Evolutionary conservation across 179 eudicot species (phyloP), one percentile per base, ranked within the genome.

Genomic region (Beta corolliflora): DNA sequence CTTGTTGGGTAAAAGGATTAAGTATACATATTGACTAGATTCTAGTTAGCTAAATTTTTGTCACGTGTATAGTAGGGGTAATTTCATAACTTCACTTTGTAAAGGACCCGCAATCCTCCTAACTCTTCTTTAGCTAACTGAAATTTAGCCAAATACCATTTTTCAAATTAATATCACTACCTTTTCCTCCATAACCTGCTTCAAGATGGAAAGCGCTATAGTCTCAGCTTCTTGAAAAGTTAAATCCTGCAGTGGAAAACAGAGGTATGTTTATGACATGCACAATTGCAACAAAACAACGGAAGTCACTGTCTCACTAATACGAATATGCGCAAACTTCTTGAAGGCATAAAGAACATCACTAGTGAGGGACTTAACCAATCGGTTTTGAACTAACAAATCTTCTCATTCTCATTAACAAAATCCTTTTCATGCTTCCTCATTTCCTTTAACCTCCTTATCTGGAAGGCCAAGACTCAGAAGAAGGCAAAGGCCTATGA

Each of bases 181-280:
- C 94, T 95, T 95, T 81, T 95, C 97, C 83, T 95, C 99, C 99
- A 95, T 95, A 63, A 95, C 99, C 82, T 95, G 99, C 89, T 95
- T 95, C 87, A 94, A 84, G 81, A 95, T 91, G 78, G 99, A 92
- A 77, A 95, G 98, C 36, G 99, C 99, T 52, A 92, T 87, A n/a
- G 92, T 94, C 84, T 95, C 99, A 61, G 99, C 99, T 90, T 95
- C 99, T 72, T 81, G 81, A 8, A 96, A 92, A 19, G 96, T 88
- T 55, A 96, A 85, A 70, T 94, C 97, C 99, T 94, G 89, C 77
- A 84, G 65, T 64, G 15, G 58, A 78, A 71, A 84, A 48, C 25
- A 58, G 31, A 29, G 29, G 18, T 14, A 36, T 75, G 29, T 19
- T 76, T 65, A 67, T 25, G 48, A 56, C 19, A 81, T 50, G 75